Evolutionary conservation across 805 yeast species (phyloP).

Genomic region (Hanseniaspora occidentalis): DNA sequence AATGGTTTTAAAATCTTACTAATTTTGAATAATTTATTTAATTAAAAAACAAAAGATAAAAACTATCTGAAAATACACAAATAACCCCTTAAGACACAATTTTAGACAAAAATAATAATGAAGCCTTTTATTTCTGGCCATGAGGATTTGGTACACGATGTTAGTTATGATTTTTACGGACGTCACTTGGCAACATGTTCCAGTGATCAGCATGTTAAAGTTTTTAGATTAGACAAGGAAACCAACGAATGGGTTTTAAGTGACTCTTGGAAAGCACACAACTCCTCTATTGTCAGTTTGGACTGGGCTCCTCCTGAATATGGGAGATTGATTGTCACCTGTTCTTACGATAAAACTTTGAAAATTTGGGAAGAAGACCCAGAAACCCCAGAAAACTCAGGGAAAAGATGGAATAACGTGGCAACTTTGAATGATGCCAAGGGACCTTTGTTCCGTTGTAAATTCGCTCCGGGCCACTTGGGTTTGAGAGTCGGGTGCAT

Average conservation of each 20-base stretch:
- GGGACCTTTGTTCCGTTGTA: conserved; percentile 83
- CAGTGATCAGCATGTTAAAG: conserved; percentile 86
- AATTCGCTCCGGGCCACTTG: conserved; percentile 74
- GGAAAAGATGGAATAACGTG: conserved; percentile 69
- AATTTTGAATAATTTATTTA: no score
- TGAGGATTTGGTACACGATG: conserved; percentile 83
- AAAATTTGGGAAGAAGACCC: conserved; percentile 86
- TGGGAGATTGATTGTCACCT: conserved; percentile 76
- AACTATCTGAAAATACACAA: neutral
- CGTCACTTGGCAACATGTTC: conserved; percentile 87
- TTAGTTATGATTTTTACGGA: conserved; percentile 88
- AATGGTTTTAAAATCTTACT: no score
- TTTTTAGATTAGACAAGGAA: conserved; percentile 60
- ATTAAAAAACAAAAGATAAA: neutral
- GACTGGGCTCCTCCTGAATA: conserved; percentile 94
- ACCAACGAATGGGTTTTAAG: conserved; percentile 69
- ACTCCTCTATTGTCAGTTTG: conserved; percentile 68
- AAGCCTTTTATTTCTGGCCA: conserved; percentile 82
- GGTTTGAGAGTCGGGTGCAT: conserved; percentile 78
- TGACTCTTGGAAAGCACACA: conserved; percentile 95
- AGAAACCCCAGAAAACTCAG: conserved; percentile 64
- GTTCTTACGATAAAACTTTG: conserved; percentile 81
- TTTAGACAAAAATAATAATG: conserved; percentile 18
- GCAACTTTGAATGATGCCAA: conserved; percentile 74
- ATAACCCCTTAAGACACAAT: neutral